These are phyloP conservation scores for Luffa acutangula DNA, from an alignment of 306 rosid species.

Conservation along the genomic window DNA sequence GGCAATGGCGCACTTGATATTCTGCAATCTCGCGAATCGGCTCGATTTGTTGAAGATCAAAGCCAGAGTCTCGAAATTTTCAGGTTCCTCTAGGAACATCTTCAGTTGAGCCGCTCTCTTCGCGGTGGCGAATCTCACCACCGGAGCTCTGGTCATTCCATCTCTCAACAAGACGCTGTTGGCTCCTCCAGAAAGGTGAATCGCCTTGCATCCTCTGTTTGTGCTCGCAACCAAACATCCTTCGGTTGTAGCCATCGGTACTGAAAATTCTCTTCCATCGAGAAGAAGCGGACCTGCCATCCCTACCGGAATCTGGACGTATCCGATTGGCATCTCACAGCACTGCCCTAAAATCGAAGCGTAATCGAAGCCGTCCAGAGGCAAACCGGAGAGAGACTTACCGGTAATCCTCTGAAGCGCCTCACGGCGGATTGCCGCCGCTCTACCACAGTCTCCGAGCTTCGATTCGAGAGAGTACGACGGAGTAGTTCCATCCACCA, in stretches of 20 bases:
- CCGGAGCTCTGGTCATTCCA: conserved; percentile 86
- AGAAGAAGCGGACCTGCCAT: conserved; percentile 74
- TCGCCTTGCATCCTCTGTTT: conserved; percentile 86
- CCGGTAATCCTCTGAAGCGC: conserved; percentile 48
- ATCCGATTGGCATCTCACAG: conserved; percentile 91
- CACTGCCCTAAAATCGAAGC: conserved; percentile 81
- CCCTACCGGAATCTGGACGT: conserved; percentile 77
- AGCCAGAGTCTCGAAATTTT: conserved; percentile 47
- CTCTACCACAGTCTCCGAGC: conserved; percentile 52
- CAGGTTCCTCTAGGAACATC: conserved; percentile 55
- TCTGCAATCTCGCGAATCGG: conserved; percentile 64
- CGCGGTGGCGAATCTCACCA: conserved; percentile 56
- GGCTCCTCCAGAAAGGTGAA: conserved; percentile 72
- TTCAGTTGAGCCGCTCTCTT: conserved; percentile 66
- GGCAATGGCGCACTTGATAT: conserved; percentile 41
- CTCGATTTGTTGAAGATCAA: conserved; percentile 79
- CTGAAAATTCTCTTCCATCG: conserved; percentile 54
- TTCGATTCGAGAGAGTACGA: conserved; percentile 61
- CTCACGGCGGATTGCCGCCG: conserved; percentile 56
- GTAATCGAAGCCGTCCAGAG: conserved; percentile 64
- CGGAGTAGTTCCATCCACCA: conserved; percentile 43
- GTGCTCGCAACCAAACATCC: conserved; percentile 83
- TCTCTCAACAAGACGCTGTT: conserved; percentile 48
- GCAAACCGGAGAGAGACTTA: conserved; percentile 45
- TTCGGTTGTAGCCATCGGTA: conserved; percentile 94